Base-by-base conservation (phyloP, 306 rosid genomes). In the Cicer chorassanicum region DNA sequence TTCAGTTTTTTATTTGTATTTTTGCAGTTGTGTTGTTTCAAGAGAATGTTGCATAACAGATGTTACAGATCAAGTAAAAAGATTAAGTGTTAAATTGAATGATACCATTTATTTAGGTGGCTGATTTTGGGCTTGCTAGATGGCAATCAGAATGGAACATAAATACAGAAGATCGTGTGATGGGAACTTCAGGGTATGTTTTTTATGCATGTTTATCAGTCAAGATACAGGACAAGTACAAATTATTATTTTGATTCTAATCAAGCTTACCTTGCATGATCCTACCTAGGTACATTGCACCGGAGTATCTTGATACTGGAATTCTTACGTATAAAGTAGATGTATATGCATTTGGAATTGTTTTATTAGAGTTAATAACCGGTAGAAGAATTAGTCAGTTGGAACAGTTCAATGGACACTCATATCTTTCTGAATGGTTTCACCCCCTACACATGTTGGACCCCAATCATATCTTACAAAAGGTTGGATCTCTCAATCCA, bases 71-170 rank as follows among this genome's bases (percentile, higher is more conserved):
- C 43, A 67, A 62, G 21, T 79, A 11, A 18, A 48, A 70, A 64
- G 9, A 72, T 36, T 4, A 18, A 10, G 42, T 38, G 4, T 51
- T 49, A 65, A 29, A 18, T 82, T 54, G 75, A 49, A 71, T 64
- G 6, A 9, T 65, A 5, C 55, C 62, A 38, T 82, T 53, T 19
- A 36, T 57, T 38, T 80, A 91, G 97, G 93, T 94, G 86, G 94
- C 93, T 42, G 97, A 90, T 80, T 91, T 94, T 72, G 98, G 98
- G 53, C 95, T 94, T 78, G 98, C 97, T 8, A 86, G 96, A 79
- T 92, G 94, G 97, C 88, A 84, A 76, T 83, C 90, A 50, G 96
- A 91, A 83, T 88, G 96, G 93, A 86, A 86, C 34, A 72, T 78
- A 65, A 70, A 84, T 76, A 77, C 80, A 12, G 95, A 87, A 64